These are phyloP conservation scores for Polygonum maritimum DNA, from an alignment of 148 eudicot genomes.

Conservation along the genomic window DNA sequence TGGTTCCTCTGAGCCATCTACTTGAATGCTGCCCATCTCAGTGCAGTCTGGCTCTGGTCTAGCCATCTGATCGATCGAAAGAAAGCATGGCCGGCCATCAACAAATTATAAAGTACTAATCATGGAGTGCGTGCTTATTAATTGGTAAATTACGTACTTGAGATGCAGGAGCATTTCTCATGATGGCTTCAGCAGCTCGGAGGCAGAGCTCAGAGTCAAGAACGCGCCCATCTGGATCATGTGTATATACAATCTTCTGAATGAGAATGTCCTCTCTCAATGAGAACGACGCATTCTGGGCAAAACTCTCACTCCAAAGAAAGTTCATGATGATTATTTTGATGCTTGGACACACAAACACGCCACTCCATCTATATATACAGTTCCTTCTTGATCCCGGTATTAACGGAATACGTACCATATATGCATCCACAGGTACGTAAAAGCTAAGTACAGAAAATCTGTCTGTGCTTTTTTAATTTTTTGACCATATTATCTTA, in stretches of 20 bases:
- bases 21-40: constrained; percentile 20
- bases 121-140: no score
- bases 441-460: neutral
- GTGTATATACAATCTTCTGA: constrained; percentile 38
- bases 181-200: constrained; percentile 37
- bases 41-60: constrained; percentile 13
- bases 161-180: constrained; percentile 24
- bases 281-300: constrained; percentile 13
- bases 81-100: constrained; percentile 10
- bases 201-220: constrained; percentile 50
- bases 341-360: neutral
- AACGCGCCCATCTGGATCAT: constrained; percentile 46
- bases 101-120: no score
- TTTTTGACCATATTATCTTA: neutral
- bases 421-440: neutral
- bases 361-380: neutral
- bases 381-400: neutral
- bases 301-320: constrained; percentile 9
- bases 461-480: neutral
- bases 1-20: constrained; percentile 29
- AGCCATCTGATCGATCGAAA: constrained; percentile 6
- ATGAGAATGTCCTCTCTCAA: constrained; percentile 35
- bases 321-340: constrained; percentile 19
- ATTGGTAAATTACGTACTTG: constrained; percentile 26
- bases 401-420: neutral